Percentiles rank a stretch among this genome's conserved stretches.
These are phyloP conservation scores for Lasiodiplodia citricola DNA, from an alignment of 2,329 filamentous ascomycete genomes.

Conservation along the genomic window DNA sequence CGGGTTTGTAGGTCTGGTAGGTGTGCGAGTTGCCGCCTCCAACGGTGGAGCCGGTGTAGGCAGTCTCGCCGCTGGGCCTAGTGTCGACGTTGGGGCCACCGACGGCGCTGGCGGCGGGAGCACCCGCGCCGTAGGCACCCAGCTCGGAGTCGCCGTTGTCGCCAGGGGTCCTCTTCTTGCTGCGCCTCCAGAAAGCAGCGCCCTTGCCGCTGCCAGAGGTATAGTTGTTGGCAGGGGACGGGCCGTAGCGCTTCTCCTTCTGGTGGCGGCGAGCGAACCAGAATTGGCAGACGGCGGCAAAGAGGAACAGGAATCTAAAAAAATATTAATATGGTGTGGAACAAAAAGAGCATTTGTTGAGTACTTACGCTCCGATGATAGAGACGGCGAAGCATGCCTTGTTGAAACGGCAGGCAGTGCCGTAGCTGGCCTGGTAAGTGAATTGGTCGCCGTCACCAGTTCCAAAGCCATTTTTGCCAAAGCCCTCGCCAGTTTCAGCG, in stretches of 20 bases:
- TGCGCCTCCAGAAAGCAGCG: slow-evolving; percentile 50
- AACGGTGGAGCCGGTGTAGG: slow-evolving; percentile 56
- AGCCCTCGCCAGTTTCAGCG: slow-evolving; percentile 55
- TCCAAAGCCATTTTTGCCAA: slow-evolving; percentile 49
- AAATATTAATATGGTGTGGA: background rate
- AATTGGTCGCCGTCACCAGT: slow-evolving; percentile 44
- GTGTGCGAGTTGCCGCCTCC: slow-evolving; percentile 41
- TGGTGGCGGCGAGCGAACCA: slow-evolving; percentile 72
- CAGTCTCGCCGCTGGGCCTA: slow-evolving; percentile 57
- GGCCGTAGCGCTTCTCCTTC: slow-evolving; percentile 75
- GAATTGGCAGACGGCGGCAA: slow-evolving; percentile 73
- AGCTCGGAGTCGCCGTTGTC: slow-evolving; percentile 51
- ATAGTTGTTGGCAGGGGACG: slow-evolving; percentile 70
- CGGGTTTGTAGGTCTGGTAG: slow-evolving; percentile 35
- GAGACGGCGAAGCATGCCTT: slow-evolving; percentile 78
- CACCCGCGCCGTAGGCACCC: slow-evolving; percentile 39
- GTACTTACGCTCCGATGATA: slow-evolving; percentile 73
- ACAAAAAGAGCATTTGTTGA: background rate
- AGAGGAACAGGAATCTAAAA: slow-evolving; percentile 72
- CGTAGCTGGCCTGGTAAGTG: slow-evolving; percentile 53
- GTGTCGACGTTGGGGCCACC: slow-evolving; percentile 39
- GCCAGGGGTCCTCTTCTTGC: slow-evolving; percentile 38
- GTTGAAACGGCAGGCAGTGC: slow-evolving; percentile 76
- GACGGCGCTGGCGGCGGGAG: slow-evolving; percentile 35
- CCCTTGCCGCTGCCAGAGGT: slow-evolving; percentile 62